Evolutionary conservation across 768 basidiomycete species (phyloP), one percentile per base, ranked within the genome.

Genomic region (Hygrophorus russula): DNA sequence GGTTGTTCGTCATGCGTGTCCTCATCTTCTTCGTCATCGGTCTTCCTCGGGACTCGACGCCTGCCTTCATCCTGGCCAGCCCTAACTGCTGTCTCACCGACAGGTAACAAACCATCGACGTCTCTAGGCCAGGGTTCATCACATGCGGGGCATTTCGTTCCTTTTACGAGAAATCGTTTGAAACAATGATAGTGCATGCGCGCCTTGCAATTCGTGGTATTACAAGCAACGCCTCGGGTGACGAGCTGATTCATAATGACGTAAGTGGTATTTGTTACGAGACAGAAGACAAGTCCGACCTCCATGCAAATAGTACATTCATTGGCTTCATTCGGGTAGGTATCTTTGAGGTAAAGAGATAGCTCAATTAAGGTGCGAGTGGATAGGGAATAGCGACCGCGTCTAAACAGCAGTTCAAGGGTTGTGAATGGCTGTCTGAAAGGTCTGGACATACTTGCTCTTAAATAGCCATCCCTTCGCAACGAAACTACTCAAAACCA

Each of bases 381-480:
- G 2, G 85, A 82, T 2, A 92, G 72, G 6, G 83, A 78, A 53
- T 86, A 89, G 7, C 85, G 75, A 18, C 82, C 78, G 11, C 68
- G 70, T 51, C 84, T 73, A 18, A 33, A 53, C 28, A 3, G n/a
- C 43, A 42, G 47, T 51, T 46, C 3, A 33, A 47, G 49, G 49
- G 18, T 37, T 12, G 33, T 27, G 36, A 35, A 45, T 28, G 39
- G 19, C 32, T 34, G 3, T 36, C 17, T 17, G 17, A 15, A 13
- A 30, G 20, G 5, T n/a, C 15, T 14, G 14, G 28, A 68, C 81
- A 53, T 53, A 80, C 82, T 70, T 73, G 81, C 80, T 87, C 63
- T 79, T 80, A 36, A 74, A 47, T 8, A 85, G 60, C 87, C 82
- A 88, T 11, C 82, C 82, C 52, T 75, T 78, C n/a, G 87, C 81